Evolutionary conservation across 169 alveolate genomes (phyloP).

Genomic region (Eimeria maxima): DNA sequence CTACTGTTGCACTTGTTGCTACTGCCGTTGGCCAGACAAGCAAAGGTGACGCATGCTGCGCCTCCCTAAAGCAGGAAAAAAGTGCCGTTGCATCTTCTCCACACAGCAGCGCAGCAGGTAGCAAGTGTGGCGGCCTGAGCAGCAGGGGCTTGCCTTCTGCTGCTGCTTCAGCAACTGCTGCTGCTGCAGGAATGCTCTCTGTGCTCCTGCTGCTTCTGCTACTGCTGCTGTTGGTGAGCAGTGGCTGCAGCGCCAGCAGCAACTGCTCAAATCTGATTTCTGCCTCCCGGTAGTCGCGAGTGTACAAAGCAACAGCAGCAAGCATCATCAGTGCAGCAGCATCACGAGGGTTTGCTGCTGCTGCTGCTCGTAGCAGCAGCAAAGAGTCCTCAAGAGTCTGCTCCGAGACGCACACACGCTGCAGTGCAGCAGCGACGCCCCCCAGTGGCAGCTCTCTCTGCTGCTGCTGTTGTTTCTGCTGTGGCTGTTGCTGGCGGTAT

Average conservation of each 20-base stretch:
- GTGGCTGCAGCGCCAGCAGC: conserved; percentile 58
- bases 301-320: conserved; percentile 50
- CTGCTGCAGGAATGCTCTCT: neutral
- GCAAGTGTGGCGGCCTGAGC: conserved; percentile 55
- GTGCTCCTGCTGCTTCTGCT: conserved; percentile 14
- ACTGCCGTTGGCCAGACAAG: conserved; percentile 33
- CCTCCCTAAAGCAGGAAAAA: conserved; percentile 23
- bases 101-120: conserved; percentile 67
- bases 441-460: conserved; percentile 39
- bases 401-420: conserved; percentile 31
- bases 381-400: conserved; percentile 40
- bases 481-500: neutral
- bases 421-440: conserved; percentile 53
- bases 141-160: conserved; percentile 1
- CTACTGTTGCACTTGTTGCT: conserved; percentile 34
- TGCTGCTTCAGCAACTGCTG: conserved; percentile 44
- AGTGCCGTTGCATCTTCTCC: conserved; percentile 58
- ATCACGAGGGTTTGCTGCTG: conserved; percentile 58
- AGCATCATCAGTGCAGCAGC: conserved; percentile 29
- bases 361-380: conserved; percentile 73
- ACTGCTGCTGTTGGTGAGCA: conserved; percentile 9
- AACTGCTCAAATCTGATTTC: conserved; percentile 4
- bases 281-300: conserved; percentile 8
- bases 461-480: conserved; percentile 5
- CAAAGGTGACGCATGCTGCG: conserved; percentile 4